Evolutionary conservation across 1,284 basidiomycete genomes (phyloP), one percentile per base, ranked within the genome.

Genomic region (Naganishia sp.): DNA sequence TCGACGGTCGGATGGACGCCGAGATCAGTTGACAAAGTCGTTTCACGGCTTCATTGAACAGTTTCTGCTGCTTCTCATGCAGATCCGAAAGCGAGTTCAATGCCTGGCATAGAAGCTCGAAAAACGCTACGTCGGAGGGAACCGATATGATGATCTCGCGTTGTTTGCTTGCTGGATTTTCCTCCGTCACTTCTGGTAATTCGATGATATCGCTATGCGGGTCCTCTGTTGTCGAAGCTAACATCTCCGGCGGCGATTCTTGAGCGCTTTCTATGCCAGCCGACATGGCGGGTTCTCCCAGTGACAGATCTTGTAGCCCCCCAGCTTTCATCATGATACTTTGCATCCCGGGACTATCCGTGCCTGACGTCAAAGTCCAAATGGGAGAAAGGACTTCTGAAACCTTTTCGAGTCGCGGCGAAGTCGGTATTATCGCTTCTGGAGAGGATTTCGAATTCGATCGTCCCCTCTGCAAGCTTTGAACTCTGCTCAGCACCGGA

Each of bases 121-220:
- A 90, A 81, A 98, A 97, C 1, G 84, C 85, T 39, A 86, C 84
- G 74, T 96, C 92, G 41, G 91, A 88, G 21, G 84, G 83, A 11
- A 97, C 85, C 2, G 91, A 90, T 52, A 96, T 89, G 66, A 93
- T 83, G 21, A 93, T 78, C 73, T 92, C 89, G 31, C 75, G 57
- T 52, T 63, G 49, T 11, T 52, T 41, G 25, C 23, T 54, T 18
- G 49, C 47, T 17, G 35, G 18, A 41, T 28, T 46, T 18, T 31
- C 4, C 6, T 53, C 31, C 15, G 10, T 21, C 23, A 10, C 13
- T 13, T 39, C 56, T 28, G 60, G 61, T 11, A 69, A 43, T 25
- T 63, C 65, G n/a, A 66, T 52, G 10, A 68, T 60, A 53, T 63
- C 55, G 43, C 63, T 60, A 18, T 41, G 21, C 56, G 42, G 2